Base-by-base conservation (phyloP, 2,329 filamentous ascomycete genomes). In the Beauveria australis region DNA sequence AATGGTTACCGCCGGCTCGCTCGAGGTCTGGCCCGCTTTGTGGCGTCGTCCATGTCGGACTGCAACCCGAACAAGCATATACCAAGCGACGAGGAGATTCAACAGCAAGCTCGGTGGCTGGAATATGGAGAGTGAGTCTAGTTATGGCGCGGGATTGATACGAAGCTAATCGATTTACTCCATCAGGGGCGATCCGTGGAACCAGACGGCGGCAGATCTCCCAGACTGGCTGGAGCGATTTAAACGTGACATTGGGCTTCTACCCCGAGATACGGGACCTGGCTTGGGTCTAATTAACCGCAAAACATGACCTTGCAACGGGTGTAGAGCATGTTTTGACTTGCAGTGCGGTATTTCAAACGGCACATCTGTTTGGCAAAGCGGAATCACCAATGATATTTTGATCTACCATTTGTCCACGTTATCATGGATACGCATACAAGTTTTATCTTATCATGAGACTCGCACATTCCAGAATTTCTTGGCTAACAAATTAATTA, bases 121-220 rank as follows among this genome's bases (percentile, higher is more conserved):
- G 71, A 86, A 0, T 86, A 84, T 61, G 82, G 86, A 60, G 82
- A 85, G 78, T 85, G 71, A 72, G 81, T 75, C 37, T 18, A 28
- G 9, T 6, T 16, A 14, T 14, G 0, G 33, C 5, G 12, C 12
- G 12, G 12, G 33, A 16, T 14, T 9, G 19, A 66, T 72, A 63
- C 70, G 61, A 26, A 43, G 7, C 26, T 49, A 19, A 47, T 30
- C n/a, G 8, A n/a, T 3, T 37, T 5, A 19, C n/a, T 14, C 1
- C 3, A 19, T 52, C 43, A 1, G 81, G 61, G 84, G 86, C 61
- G 84, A 86, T 65, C 81, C 82, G 3, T 86, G 83, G 81, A 86
- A 86, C 67, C 80, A 84, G 65, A 87, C 84, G 0, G 81, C 81
- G 1, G 83, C 83, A 33, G 84, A 87, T 66, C 86, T 86, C 63